A percentile compares a stretch with the other conserved stretches of the same genome.
These are phyloP conservation scores for Hyaloscypha variabilis DNA, from an alignment of 495 filamentous ascomycete genomes.

Conservation along the genomic window DNA sequence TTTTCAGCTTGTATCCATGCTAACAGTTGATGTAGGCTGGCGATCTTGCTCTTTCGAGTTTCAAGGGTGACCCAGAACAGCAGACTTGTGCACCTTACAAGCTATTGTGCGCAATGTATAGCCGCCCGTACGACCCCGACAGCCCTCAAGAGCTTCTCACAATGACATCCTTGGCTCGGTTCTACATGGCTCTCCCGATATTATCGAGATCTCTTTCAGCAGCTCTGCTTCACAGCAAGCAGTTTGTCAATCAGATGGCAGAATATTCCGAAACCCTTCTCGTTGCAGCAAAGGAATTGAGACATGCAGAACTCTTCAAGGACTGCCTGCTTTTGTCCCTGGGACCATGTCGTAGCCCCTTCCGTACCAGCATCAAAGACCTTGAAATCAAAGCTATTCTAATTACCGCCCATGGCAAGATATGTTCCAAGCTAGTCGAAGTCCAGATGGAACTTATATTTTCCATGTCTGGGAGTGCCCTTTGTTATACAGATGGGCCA, in stretches of 20 bases:
- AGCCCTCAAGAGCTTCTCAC: neutral
- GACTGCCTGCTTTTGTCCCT: neutral
- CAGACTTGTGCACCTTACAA: neutral
- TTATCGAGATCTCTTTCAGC: neutral
- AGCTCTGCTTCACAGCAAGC: neutral
- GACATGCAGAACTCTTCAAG: neutral
- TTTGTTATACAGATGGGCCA: no score
- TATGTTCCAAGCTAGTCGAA: no score
- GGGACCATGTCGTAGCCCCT: neutral
- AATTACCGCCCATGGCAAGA: no score
- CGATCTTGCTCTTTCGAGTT: no score
- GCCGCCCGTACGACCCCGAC: neutral
- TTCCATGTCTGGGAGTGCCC: no score
- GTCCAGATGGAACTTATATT: no score
- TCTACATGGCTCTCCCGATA: neutral
- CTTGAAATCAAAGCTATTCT: no score
- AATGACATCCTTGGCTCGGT: neutral
- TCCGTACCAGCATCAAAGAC: neutral
- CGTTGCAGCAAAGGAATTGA: neutral
- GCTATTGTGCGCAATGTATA: neutral
- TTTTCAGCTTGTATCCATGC: no score
- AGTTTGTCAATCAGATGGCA: neutral
- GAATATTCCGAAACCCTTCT: neutral
- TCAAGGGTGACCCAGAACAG: no score
- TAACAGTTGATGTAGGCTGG: no score